These are phyloP conservation scores for Neostapfia colusana DNA, from an alignment of 176 grass and related monocot genomes.

Conservation along the genomic window DNA sequence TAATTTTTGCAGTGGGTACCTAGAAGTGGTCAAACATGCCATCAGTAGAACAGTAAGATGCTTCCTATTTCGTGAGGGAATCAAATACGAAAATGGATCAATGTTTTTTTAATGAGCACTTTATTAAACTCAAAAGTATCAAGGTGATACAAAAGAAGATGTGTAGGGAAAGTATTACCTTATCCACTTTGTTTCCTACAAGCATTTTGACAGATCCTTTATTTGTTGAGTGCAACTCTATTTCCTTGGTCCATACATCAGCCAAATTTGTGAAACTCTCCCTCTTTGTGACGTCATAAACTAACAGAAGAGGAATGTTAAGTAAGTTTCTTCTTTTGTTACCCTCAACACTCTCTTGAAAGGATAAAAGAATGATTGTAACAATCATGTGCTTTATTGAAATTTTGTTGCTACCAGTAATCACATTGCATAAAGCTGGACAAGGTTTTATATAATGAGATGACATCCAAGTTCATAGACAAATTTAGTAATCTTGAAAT, in stretches of 20 bases:
- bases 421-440: conserved; percentile 1
- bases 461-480: conserved; percentile 1
- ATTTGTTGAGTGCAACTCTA: conserved; percentile 81
- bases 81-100: neutral
- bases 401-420: neutral
- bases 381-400: neutral
- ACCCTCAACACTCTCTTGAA: neutral
- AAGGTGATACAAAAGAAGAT: neutral
- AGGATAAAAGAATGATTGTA: neutral
- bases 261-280: conserved; percentile 89
- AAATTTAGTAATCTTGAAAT: neutral
- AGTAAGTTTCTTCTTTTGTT: conserved; percentile 34
- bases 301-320: conserved; percentile 57
- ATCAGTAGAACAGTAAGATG: neutral
- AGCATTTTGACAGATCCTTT: conserved; percentile 87
- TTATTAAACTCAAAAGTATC: no score
- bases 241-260: conserved; percentile 95
- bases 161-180: conserved; percentile 51
- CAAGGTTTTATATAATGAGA: neutral
- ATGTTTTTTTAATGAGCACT: no score
- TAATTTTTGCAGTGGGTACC: neutral
- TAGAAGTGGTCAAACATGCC: neutral
- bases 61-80: neutral
- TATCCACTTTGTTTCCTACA: conserved; percentile 96
- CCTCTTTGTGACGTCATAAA: conserved; percentile 93